Evolutionary conservation across 306 rosid genomes (phyloP).

Genomic region (Inga leiocalycina): DNA sequence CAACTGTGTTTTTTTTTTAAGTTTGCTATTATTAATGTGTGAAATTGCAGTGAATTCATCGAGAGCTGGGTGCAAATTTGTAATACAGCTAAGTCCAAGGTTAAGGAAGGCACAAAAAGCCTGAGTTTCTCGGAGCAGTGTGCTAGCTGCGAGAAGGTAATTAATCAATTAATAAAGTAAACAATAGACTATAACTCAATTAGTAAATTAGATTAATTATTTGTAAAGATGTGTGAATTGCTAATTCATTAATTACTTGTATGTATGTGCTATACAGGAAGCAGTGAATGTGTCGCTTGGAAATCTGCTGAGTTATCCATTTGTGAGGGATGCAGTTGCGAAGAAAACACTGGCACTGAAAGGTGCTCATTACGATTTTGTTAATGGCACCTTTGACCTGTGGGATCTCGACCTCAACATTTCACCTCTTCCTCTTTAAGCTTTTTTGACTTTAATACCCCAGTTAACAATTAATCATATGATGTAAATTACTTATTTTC

Average conservation of each 20-base stretch:
- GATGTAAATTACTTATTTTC: neutral
- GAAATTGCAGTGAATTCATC: constrained; percentile 74
- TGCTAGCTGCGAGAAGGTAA: constrained; percentile 81
- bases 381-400: constrained; percentile 67
- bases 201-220: neutral
- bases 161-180: neutral
- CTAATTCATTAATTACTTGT: neutral
- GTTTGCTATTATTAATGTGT: neutral
- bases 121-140: constrained; percentile 72
- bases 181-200: neutral
- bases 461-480: neutral
- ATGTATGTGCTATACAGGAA: constrained; percentile 54
- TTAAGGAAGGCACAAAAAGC: constrained; percentile 38
- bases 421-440: constrained; percentile 38
- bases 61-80: constrained; percentile 94
- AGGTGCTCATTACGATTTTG: constrained; percentile 90
- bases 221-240: neutral
- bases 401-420: constrained; percentile 81
- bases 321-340: constrained; percentile 64
- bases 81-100: constrained; percentile 65
- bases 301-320: constrained; percentile 83
- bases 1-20: neutral
- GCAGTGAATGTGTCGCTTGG: constrained; percentile 95
- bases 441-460: neutral
- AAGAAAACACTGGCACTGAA: constrained; percentile 63